Conservation (phyloP, 768 basidiomycete species). For the Boletus sp. region DNA sequence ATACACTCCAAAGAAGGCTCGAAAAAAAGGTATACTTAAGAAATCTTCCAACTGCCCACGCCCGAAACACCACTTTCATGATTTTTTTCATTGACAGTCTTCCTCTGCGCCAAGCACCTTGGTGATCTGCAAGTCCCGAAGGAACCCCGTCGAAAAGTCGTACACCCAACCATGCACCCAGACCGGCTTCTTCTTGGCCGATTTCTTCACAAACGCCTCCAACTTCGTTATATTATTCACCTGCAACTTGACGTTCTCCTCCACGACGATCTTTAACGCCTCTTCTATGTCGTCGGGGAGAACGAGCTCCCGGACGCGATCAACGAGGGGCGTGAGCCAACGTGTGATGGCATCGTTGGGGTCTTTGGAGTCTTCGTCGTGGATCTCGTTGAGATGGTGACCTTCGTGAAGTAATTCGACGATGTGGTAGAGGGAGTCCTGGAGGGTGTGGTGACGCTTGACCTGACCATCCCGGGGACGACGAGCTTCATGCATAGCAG, state of each 20-base stretch:
- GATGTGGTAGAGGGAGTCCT: slow-evolving; percentile 16
- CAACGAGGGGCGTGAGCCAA: slow-evolving; percentile 71
- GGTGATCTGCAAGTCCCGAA: slow-evolving; percentile 57
- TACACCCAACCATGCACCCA: slow-evolving; percentile 76
- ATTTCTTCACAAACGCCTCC: slow-evolving; percentile 39
- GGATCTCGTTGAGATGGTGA: slow-evolving; percentile 28
- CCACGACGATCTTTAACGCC: slow-evolving; percentile 38
- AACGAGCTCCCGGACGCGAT: slow-evolving; percentile 42
- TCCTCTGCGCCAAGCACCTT: slow-evolving; percentile 28
- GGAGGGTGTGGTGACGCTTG: slow-evolving; percentile 9
- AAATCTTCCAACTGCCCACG: no score
- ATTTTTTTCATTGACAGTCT: background rate
- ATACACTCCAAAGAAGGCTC: no score
- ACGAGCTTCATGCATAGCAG: slow-evolving; percentile 24
- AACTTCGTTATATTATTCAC: slow-evolving; percentile 47
- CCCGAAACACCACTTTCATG: background rate
- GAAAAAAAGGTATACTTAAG: no score
- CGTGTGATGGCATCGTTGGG: slow-evolving; percentile 52
- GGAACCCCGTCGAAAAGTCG: slow-evolving; percentile 54
- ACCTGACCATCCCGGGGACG: background rate
- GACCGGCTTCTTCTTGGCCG: slow-evolving; percentile 39
- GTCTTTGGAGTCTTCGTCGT: slow-evolving; percentile 26
- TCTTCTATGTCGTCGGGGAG: slow-evolving; percentile 30
- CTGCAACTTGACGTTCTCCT: slow-evolving; percentile 60
- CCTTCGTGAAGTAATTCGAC: background rate